phyloP scores from a whole-genome alignment of 331 rosid species.

The Erythrophleum ivorense region DNA sequence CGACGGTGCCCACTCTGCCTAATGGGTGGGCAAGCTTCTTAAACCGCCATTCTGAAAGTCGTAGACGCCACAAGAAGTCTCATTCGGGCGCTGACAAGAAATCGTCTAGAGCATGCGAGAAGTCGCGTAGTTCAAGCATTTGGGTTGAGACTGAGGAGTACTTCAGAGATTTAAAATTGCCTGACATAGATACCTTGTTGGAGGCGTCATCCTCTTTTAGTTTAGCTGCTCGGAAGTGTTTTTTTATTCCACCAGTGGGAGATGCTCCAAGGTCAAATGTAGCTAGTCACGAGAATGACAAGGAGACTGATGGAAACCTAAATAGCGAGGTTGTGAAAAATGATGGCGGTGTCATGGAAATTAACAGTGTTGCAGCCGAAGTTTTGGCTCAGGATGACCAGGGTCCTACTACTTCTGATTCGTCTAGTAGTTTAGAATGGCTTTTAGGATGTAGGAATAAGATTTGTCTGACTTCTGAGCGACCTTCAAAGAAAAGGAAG shows the following conservation, averaged over 20 bases:
- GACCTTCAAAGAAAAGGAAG: slow-evolving; percentile 91
- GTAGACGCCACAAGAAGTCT: slow-evolving; percentile 82
- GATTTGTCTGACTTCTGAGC: slow-evolving; percentile 70
- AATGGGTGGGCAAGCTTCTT: slow-evolving; percentile 66
- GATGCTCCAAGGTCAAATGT: slow-evolving; percentile 43
- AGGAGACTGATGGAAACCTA: neutral
- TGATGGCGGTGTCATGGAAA: slow-evolving; percentile 50
- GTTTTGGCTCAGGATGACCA: slow-evolving; percentile 45
- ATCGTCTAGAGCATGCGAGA: slow-evolving; percentile 63
- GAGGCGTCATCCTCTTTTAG: slow-evolving; percentile 54
- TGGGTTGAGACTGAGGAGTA: slow-evolving; percentile 84
- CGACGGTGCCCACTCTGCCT: slow-evolving; percentile 71
- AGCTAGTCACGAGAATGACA: slow-evolving; percentile 11
- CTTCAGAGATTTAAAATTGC: slow-evolving; percentile 71
- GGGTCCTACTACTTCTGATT: slow-evolving; percentile 38
- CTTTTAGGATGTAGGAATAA: slow-evolving; percentile 84
- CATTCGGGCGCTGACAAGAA: slow-evolving; percentile 73
- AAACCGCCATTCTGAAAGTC: slow-evolving; percentile 63
- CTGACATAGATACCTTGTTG: slow-evolving; percentile 66
- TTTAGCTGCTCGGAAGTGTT: slow-evolving; percentile 56
- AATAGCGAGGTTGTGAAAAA: slow-evolving; percentile 39
- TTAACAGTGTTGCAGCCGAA: slow-evolving; percentile 46
- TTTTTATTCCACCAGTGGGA: slow-evolving; percentile 53
- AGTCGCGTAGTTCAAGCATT: slow-evolving; percentile 54
- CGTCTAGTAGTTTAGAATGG: slow-evolving; percentile 66